A percentile compares a stretch with the other conserved stretches of the same genome.
Evolutionary conservation across 2,329 filamentous ascomycete species (phyloP).

Genomic region (Pseudogymnoascus sp.): DNA sequence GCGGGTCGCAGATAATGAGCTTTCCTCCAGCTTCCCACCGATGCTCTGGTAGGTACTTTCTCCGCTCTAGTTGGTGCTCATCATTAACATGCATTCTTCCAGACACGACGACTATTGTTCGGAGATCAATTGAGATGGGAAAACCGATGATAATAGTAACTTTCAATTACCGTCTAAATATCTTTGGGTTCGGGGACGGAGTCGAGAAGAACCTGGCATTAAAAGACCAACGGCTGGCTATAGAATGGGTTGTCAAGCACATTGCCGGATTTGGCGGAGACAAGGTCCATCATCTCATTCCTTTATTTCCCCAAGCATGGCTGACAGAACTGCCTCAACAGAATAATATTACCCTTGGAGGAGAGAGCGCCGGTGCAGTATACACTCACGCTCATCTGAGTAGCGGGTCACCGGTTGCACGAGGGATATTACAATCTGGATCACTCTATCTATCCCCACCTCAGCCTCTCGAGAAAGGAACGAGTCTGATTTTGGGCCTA

Average conservation of each 20-base stretch:
- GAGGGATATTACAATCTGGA: constrained; percentile 36
- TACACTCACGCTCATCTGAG: constrained; percentile 38
- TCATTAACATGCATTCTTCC: too few relatives aligned
- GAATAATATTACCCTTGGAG: constrained; percentile 35
- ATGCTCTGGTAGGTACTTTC: too few relatives aligned
- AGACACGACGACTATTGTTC: constrained; percentile 23
- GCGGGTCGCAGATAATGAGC: constrained; percentile 11
- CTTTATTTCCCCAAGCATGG: not conserved
- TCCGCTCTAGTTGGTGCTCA: too few relatives aligned
- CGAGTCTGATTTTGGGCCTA: constrained; percentile 26
- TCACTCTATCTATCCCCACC: constrained; percentile 38
- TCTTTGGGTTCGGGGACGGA: constrained; percentile 39
- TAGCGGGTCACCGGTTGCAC: constrained; percentile 27
- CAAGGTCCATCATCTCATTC: constrained; percentile 13
- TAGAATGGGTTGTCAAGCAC: constrained; percentile 27
- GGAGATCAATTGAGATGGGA: constrained; percentile 28
- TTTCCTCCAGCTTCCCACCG: constrained; percentile 2
- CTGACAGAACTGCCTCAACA: constrained; percentile 15
- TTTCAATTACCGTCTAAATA: constrained; percentile 38
- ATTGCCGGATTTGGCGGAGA: constrained; percentile 27
- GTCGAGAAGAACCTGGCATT: constrained; percentile 33
- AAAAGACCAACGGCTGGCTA: constrained; percentile 29
- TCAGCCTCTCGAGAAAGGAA: constrained; percentile 29
- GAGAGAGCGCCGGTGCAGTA: constrained; percentile 41
- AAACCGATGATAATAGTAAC: constrained; percentile 37